Base-by-base conservation (phyloP, 257 asterid species). In the Datura wrightii region DNA sequence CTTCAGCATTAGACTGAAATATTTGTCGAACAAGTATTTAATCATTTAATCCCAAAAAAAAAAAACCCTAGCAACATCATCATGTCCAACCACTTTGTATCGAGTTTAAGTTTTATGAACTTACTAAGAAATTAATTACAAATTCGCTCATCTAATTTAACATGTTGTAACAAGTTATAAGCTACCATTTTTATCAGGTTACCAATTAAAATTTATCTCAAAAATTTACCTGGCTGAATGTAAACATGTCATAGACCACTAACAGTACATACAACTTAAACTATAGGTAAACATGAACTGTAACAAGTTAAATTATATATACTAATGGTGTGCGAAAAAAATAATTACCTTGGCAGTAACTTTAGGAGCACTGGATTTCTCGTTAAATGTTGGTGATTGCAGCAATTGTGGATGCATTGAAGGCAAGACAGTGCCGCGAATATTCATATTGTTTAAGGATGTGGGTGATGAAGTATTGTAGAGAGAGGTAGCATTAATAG, bases 381-480 rank as follows among this genome's bases (percentile, higher is more conserved):
- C 41, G 18, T 66, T 50, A 48, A 66, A 80, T 53, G 89, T 54
- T 0, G 88, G 79, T 2, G 19, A 74, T 2, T 6, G 81, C 24
- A 52, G 31, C 14, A 78, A 7, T 78, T 52, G 82, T 52, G 24
- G 58, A 31, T 52, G 63, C 63, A 76, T 74, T 9, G 85, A 63
- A 31, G 91, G 87, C 10, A 54, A 89, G 85, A 58, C 53, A 72
- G 1, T 84, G 11, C 1, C 76, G 85, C 31, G 31, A 1, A 24
- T 24, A 24, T 24, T 24, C 63, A 63, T 56, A 48, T 70, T 48
- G 54, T 44, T 84, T 67, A 90, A 79, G 74, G 84, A 56, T 46
- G 80, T 74, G 42, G 60, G 8, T 31, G 85, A 83, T 8, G 83
- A 44, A 24, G 88, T 37, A 58, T 84, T 86, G 89, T 90, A 90